Evolutionary conservation across 768 basidiomycete genomes (phyloP).

Genomic region (Macrolepiota dolichaula): DNA sequence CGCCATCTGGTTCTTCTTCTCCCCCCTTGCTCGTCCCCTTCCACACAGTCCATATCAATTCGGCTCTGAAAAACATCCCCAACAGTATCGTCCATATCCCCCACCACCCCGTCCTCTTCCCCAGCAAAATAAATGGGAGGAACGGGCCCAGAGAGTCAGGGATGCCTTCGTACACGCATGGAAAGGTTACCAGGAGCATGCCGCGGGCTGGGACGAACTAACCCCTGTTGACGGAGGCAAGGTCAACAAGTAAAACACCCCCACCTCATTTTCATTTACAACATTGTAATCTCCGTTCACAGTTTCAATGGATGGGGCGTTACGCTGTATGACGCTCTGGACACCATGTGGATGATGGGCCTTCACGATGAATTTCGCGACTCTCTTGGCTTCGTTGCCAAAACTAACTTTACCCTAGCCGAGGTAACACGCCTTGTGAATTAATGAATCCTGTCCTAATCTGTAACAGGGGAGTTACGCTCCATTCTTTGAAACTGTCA

Average conservation of each 20-base stretch:
- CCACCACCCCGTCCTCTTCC: background rate
- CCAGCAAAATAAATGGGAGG: constrained; percentile 33
- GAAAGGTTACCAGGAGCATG: constrained; percentile 46
- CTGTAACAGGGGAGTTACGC: constrained; percentile 26
- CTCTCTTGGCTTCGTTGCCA: constrained; percentile 49
- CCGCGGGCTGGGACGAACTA: constrained; percentile 57
- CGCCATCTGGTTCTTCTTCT: constrained; percentile 9
- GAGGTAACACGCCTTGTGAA: background rate
- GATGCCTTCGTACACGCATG: constrained; percentile 63
- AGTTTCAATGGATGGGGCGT: constrained; percentile 78
- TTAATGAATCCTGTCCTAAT: background rate
- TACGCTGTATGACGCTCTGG: constrained; percentile 74
- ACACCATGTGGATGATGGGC: constrained; percentile 82
- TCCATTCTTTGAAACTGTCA: constrained; percentile 78
- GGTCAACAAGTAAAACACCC: constrained; percentile 49
- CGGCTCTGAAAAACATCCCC: background rate
- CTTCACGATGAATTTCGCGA: constrained; percentile 60
- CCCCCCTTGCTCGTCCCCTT: background rate
- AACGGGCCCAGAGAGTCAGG: constrained; percentile 51
- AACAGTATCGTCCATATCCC: constrained; percentile 4
- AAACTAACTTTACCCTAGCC: constrained; percentile 38
- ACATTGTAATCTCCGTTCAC: background rate
- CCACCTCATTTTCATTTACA: background rate
- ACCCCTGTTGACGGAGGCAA: constrained; percentile 44
- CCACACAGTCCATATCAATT: background rate